phyloP scores from a whole-genome alignment of 2,329 filamentous ascomycete species.

The Aspergillus pseudoterreus region DNA sequence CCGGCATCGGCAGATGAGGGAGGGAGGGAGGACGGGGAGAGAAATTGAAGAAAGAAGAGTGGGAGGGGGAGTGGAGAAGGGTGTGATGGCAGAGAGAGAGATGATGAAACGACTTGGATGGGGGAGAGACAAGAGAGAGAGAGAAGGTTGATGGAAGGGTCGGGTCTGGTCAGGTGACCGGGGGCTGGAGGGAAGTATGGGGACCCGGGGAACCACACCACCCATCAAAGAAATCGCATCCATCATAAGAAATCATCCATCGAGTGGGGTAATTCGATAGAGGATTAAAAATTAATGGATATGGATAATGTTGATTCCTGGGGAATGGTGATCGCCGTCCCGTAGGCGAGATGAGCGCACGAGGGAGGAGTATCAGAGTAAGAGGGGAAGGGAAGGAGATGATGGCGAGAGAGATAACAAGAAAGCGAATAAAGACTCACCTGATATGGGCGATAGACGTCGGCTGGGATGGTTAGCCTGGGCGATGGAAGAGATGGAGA shows the following conservation, averaged over 20 bases:
- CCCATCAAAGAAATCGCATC: not conserved
- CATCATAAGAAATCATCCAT: not conserved
- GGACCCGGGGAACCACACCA: not conserved
- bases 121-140: not conserved
- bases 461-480: slow-evolving; percentile 31
- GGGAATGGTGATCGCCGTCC: no score
- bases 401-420: not conserved
- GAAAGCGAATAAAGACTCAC: slow-evolving; percentile 31
- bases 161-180: not conserved
- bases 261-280: not conserved
- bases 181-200: not conserved
- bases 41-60: not conserved
- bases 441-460: slow-evolving; percentile 47
- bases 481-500: slow-evolving; percentile 5
- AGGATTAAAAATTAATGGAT: not conserved
- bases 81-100: not conserved
- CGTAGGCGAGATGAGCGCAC: not conserved
- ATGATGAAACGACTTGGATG: not conserved
- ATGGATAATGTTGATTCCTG: not conserved
- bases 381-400: not conserved
- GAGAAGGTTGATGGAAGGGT: not conserved
- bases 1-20: slow-evolving; percentile 20
- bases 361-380: not conserved
- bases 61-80: not conserved
- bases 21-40: slow-evolving; percentile 1